Evolutionary conservation across 2,329 filamentous ascomycete species (phyloP), one percentile per base, ranked within the genome.

Genomic region (Alternaria infectoria): DNA sequence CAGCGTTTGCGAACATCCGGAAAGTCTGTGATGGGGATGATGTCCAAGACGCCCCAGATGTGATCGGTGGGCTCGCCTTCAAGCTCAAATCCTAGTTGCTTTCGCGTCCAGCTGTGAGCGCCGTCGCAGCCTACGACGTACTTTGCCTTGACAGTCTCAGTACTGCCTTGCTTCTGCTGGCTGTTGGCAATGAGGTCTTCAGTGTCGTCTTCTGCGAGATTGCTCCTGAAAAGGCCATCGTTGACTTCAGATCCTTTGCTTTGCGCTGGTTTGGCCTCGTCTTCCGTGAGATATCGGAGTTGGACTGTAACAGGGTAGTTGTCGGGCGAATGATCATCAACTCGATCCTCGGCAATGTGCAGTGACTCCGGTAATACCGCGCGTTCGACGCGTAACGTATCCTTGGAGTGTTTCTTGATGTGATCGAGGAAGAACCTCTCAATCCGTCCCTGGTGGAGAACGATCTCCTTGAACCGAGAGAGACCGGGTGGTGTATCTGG

Each of bases 121-220:
- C 90, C 90, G 66, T 92, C 90, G 47, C 87, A 89, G 0, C 90
- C 90, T 5, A 93, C 83, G 28, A 92, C 82, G 65, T 90, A 92
- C 72, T 89, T 89, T 6, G 86, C 84, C 43, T 81, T 84, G 3
- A 90, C 79, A 0, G 77, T 72, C 68, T 87, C 85, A 67, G 64
- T 70, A 15, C 65, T 79, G 25, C 69, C 74, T 56, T 65, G 77
- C 57, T 74, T 81, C 52, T 71, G 77, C 56, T 64, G 75, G 56
- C 78, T 83, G 60, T 76, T 81, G 40, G 72, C 73, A 23, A 83
- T 81, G 40, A 89, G 73, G 15, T 87, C 85, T 2, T 86, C 83
- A 0, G 85, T 88, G 65, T 89, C 88, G 55, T 89, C 86, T 7
- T 84, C 79, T 0, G 83, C 77, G 6, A 90, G 73, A 62, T 88